Percentiles rank a stretch among this genome's conserved stretches.
phyloP scores from a whole-genome alignment of 1,284 basidiomycete species.

The Phellopilus nigrolimitatus region DNA sequence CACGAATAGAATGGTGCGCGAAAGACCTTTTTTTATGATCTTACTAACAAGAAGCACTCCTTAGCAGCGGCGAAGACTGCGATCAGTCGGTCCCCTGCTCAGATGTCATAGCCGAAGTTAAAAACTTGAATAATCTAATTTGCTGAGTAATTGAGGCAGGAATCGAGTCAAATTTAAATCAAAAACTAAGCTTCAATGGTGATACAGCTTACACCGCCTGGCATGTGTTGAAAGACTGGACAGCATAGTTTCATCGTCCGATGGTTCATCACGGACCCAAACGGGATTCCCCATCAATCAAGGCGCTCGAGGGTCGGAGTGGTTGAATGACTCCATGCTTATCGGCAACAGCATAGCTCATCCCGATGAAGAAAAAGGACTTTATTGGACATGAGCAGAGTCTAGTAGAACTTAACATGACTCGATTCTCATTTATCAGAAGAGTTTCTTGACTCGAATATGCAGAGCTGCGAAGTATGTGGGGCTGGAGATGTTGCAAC shows the following conservation, averaged over 20 bases:
- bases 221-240: conserved; percentile 3
- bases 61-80: no score
- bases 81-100: no score
- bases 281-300: conserved; percentile 12
- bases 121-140: not conserved
- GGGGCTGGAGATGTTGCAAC: no score
- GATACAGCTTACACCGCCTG: conserved; percentile 6
- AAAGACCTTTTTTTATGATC: not conserved
- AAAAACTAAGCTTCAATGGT: not conserved
- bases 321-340: not conserved
- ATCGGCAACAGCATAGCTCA: conserved; percentile 7
- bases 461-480: not conserved
- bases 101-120: not conserved
- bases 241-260: conserved; percentile 13
- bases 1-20: not conserved
- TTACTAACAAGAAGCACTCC: not conserved
- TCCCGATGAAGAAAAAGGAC: no score
- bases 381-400: no score
- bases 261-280: conserved; percentile 9
- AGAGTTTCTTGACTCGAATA: not conserved
- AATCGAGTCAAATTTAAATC: not conserved
- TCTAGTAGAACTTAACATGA: not conserved
- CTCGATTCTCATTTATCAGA: not conserved
- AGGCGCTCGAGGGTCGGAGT: not conserved
- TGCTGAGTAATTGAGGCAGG: conserved; percentile 2